Base-by-base conservation (phyloP, 352 stramenopile species). In the Halophytophthora polymorphica region DNA sequence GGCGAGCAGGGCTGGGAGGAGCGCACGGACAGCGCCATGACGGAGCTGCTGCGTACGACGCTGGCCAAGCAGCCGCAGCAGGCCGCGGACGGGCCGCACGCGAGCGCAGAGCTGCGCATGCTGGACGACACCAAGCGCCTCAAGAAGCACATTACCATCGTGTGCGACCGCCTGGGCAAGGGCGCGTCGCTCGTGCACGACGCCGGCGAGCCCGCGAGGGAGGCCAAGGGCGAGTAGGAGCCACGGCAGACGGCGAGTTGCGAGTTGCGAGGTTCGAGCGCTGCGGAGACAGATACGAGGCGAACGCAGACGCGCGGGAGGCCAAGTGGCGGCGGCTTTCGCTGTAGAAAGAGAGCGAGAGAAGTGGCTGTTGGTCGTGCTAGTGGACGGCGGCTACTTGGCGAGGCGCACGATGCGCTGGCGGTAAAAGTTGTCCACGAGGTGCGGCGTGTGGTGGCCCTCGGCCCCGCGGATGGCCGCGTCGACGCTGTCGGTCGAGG, bases 121-220 rank as follows among this genome's bases (percentile, higher is more conserved):
- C 68, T 70, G 10, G 61, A 87, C 2, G 77, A 95, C 58, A 93
- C 83, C 14, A 89, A 86, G 50, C 89, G 88, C 38, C 78, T 97
- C 41, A 90, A 93, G 61, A 96, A 96, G 45, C 83, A 95, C 64
- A 90, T 96, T 42, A 90, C 83, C 17, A 93, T 96, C 48, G 71
- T 97, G 7, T 96, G 81, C 50, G 88, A 96, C 52, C 77, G 87
- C 0, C 69, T 97, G 3, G 78, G 76, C 36, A 96, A 96, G 55
- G 88, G 88, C 15, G 82, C 80, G 11, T 70, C 61, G 17, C 63
- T 88, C 22, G 33, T 67, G 2, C 47, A 22, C 8, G 31, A 39
- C 40, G 23, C 52, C 41, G 8, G 25, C 8, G 25, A 31, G 25
- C 23, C 52, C 10, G 0, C 22, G 14, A 63, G 58, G 8, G 59